These are phyloP conservation scores for Aureobasidium melanogenum DNA, from an alignment of 2,329 filamentous ascomycete species.

Conservation along the genomic window DNA sequence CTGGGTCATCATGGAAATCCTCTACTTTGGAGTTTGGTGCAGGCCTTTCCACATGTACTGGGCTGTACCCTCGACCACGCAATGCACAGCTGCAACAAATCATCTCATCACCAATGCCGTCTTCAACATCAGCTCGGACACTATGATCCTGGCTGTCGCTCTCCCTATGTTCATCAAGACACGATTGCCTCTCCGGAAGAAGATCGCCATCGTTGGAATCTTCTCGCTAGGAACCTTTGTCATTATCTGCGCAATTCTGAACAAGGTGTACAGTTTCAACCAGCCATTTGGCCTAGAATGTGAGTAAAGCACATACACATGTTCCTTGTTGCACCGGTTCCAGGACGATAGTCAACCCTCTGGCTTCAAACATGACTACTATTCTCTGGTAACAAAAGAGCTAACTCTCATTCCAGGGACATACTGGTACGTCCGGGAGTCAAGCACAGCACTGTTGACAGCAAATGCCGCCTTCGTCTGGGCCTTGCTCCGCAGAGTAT, in stretches of 20 bases:
- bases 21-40: conserved; percentile 34
- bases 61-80: conserved; percentile 24
- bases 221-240: conserved; percentile 49
- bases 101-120: conserved; percentile 30
- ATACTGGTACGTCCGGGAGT: conserved; percentile 53
- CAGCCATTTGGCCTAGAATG: background rate
- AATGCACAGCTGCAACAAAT: conserved; percentile 33
- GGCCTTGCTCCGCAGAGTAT: conserved; percentile 25
- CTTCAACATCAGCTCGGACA: conserved; percentile 39
- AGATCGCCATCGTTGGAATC: conserved; percentile 45
- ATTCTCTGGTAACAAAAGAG: background rate
- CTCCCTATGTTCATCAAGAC: conserved; percentile 38
- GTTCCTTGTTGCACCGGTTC: background rate
- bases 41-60: conserved; percentile 30
- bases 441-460: conserved; percentile 50
- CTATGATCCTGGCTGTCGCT: conserved; percentile 35
- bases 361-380: too few species aligned
- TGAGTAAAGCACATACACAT: background rate
- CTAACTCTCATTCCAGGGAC: conserved; percentile 29
- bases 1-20: conserved; percentile 31
- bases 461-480: conserved; percentile 54
- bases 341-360: too few species aligned
- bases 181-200: conserved; percentile 38
- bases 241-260: conserved; percentile 50
- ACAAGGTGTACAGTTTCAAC: conserved; percentile 43